These are phyloP conservation scores for Gossypium aridum DNA, from an alignment of 441 rosid species.

Conservation along the genomic window DNA sequence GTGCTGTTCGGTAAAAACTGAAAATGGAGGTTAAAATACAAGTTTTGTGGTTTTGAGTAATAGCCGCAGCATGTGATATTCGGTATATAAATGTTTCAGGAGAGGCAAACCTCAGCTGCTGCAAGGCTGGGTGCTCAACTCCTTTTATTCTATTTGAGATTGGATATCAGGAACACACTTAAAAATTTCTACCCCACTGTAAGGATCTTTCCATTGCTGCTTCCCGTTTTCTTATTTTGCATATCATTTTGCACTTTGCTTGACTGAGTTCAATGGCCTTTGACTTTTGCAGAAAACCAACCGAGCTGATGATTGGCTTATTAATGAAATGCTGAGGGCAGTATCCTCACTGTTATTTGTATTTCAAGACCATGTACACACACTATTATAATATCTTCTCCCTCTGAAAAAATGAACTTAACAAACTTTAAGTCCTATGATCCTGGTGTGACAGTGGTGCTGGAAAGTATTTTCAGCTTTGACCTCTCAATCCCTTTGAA, in stretches of 20 bases:
- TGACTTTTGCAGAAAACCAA: conserved; percentile 46
- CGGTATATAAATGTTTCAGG: conserved; percentile 29
- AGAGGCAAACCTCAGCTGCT: conserved; percentile 50
- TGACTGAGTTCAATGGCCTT: neutral
- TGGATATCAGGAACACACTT: conserved; percentile 45
- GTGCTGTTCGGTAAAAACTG: neutral
- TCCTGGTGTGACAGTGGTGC: conserved; percentile 71
- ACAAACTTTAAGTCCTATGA: conserved; percentile 55
- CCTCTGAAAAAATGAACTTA: conserved; percentile 32
- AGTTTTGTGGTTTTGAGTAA: neutral
- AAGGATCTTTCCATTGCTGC: conserved; percentile 19
- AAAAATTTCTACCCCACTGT: conserved; percentile 78
- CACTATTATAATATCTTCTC: neutral
- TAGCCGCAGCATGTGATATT: neutral
- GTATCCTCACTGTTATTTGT: conserved; percentile 50
- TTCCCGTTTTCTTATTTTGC: neutral
- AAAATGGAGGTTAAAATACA: neutral
- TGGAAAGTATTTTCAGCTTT: conserved; percentile 78
- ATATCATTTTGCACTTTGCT: neutral
- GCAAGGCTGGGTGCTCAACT: conserved; percentile 62
- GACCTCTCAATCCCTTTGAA: conserved; percentile 80
- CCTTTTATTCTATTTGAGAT: conserved; percentile 56
- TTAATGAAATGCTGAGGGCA: conserved; percentile 78
- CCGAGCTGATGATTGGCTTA: conserved; percentile 77
- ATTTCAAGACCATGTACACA: neutral